Evolutionary conservation across 2,329 filamentous ascomycete genomes (phyloP), one percentile per base, ranked within the genome.

Genomic region (Acrocalymma vagum): DNA sequence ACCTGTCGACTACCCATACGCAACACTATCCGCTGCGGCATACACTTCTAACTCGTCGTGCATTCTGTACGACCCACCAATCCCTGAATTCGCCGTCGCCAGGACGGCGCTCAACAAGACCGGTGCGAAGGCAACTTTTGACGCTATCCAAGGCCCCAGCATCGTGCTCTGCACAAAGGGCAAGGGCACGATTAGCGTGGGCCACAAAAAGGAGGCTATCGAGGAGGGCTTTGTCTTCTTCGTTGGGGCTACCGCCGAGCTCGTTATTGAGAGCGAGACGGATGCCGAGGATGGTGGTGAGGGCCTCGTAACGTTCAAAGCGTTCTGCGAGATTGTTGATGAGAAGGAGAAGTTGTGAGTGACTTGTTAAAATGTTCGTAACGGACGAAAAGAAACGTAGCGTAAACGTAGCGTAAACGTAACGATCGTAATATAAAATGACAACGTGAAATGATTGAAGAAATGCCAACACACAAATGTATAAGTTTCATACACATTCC

Each of bases 11-110:
- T 97, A 96, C 66, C 87, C 91, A 1, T 96, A 94, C 65, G 87
- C 81, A 9, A 89, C 86, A 2, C 78, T 96, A 38, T 95, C 96
- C 69, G 82, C 84, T n/a, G 72, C 78, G 1, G 91, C 86, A 6
- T 96, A 96, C 74, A 88, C 83, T 48, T 90, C 87, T 5, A 83
- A 78, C 33, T 93, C 89, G 2, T 78, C 83, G 6, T 82, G 84
- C 3, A 75, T 82, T 8, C 81, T 97, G 11, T 99, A 99, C 70
- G 89, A 99, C 63, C 94, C 94, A 0, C 94, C 94, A 0, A 99
- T 99, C 51, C 90, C 96, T 36, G 94, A 99, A 67, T 99, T 99
- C 70, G 87, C 85, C 53, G 93, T 99, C 11, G 83, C 96, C 30
- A 86, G 90, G 61, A 87, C 88, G 0, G 82, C 87, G 9, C 76